A percentile compares a stretch with the other conserved stretches of the same genome.
phyloP scores from a whole-genome alignment of 2,329 filamentous ascomycete species.

The Camillea tinctor region DNA sequence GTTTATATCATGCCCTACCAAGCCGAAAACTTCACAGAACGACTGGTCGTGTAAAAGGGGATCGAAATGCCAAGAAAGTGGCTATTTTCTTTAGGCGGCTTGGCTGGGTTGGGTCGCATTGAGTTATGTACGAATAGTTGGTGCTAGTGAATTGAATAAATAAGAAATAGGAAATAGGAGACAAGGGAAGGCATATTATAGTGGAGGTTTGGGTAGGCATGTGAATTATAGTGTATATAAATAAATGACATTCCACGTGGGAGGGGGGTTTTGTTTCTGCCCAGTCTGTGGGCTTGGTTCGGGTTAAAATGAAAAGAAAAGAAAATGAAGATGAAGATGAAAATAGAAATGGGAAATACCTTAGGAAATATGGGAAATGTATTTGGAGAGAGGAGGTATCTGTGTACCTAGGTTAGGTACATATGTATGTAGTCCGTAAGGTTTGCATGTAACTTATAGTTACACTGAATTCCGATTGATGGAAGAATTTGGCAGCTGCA shows the following conservation, averaged over 20 bases:
- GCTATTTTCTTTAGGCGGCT: not conserved
- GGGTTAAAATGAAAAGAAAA: not conserved
- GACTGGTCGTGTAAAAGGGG: not conserved
- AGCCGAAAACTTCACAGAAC: not conserved
- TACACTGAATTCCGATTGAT: not conserved
- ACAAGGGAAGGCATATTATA: too few relatives aligned
- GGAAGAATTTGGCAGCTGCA: not conserved
- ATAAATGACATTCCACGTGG: not conserved
- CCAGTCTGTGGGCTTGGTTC: too few relatives aligned
- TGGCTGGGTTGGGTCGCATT: not conserved
- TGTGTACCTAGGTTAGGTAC: too few relatives aligned
- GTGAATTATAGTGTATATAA: not conserved
- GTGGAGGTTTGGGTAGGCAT: not conserved
- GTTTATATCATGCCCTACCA: too few relatives aligned
- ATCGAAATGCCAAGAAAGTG: not conserved
- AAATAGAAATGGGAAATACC: not conserved
- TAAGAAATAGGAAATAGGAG: too few relatives aligned
- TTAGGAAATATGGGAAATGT: not conserved
- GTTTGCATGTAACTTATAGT: too few relatives aligned
- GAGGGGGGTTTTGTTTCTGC: not conserved
- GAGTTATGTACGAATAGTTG: not conserved
- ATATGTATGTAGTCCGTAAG: too few relatives aligned
- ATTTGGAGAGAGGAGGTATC: too few relatives aligned
- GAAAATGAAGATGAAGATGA: not conserved
- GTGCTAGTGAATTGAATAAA: too few relatives aligned